Evolutionary conservation across 2,329 filamentous ascomycete species (phyloP), one percentile per base, ranked within the genome.

Genomic region (Fusarium tricinctum): DNA sequence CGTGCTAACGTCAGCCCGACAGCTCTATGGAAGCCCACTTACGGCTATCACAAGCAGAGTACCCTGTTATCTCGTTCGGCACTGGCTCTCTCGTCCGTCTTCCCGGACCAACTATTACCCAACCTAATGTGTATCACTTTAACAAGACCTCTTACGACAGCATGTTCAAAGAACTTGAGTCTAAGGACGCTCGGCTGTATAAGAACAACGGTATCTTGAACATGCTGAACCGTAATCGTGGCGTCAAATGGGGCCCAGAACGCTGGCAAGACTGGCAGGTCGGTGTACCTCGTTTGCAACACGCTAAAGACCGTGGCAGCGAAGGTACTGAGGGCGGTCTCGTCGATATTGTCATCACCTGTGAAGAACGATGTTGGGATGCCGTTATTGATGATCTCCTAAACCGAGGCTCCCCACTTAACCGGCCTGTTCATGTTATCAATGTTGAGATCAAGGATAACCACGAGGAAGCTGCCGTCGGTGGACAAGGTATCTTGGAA

Each of bases 361-460:
- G 96, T 76, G 96, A 99, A 79, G 96, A 99, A 81, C 86, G 96
- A 63, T 99, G 96, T 78, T 99, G 97, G 93, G 96, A 99, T 80
- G 94, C 96, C 6, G 96, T 99, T 33, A 87, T 99, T 13, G 96
- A 99, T 74, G 95, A 99, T 78, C 84, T 99, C 52, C 88, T 97
- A 66, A 92, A 89, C 73, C 88, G 97, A 66, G 96, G 95, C 9
- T 89, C 91, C 0, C 91, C 92, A 5, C 84, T 99, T 58, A 99
- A 99, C 78, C 85, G 93, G 3, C 94, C 96, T 0, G 96, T 99
- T 1, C 96, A 99, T 77, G 93, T 99, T 58, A 97, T 99, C 84
- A 99, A 99, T 74, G 91, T 99, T 55, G 96, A 99, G 78, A 99
- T 99, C 76, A 95, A 92, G 79, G 96, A 99, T 81, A 99, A 98